Conservation (phyloP, 1,284 basidiomycete genomes). For the Pascua guehoae region DNA sequence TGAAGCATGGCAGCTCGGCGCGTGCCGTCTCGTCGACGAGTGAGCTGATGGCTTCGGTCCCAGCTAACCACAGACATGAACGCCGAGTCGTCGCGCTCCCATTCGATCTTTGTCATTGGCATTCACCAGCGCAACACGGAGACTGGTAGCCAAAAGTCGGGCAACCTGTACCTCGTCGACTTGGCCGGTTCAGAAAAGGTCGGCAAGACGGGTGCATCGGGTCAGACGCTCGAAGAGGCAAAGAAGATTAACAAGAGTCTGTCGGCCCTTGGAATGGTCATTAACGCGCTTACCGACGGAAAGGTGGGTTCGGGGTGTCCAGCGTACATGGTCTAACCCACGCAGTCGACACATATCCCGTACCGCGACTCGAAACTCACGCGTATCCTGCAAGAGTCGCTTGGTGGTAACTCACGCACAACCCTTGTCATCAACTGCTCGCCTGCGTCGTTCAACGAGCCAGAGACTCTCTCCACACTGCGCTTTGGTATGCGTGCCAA, state of each 20-base stretch:
- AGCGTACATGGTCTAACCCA: not conserved
- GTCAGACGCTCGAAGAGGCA: conserved; percentile 97
- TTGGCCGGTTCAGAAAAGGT: conserved; percentile 97
- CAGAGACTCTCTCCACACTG: conserved; percentile 94
- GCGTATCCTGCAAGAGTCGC: conserved; percentile 97
- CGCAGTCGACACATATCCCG: conserved; percentile 89
- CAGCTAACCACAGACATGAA: conserved; percentile 83
- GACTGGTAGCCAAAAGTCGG: conserved; percentile 90
- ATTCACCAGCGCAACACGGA: conserved; percentile 97
- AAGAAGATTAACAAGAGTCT: conserved; percentile 99
- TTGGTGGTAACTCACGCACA: conserved; percentile 97
- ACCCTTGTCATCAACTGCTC: conserved; percentile 99
- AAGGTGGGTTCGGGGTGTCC: conserved; percentile 62
- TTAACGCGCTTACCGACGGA: conserved; percentile 94
- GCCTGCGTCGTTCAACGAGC: conserved; percentile 92
- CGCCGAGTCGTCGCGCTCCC: conserved; percentile 96
- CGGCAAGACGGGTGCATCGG: conserved; percentile 97
- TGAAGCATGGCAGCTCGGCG: conserved; percentile 89
- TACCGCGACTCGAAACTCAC: conserved; percentile 99
- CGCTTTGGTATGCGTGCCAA: conserved; percentile 99
- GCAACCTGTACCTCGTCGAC: conserved; percentile 97
- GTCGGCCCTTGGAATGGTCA: conserved; percentile 98
- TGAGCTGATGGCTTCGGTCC: conserved; percentile 51
- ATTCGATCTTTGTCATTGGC: conserved; percentile 97
- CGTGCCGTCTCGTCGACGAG: conserved; percentile 93